Evolutionary conservation across 2,329 filamentous ascomycete species (phyloP).

Genomic region (Fusarium buxicola): DNA sequence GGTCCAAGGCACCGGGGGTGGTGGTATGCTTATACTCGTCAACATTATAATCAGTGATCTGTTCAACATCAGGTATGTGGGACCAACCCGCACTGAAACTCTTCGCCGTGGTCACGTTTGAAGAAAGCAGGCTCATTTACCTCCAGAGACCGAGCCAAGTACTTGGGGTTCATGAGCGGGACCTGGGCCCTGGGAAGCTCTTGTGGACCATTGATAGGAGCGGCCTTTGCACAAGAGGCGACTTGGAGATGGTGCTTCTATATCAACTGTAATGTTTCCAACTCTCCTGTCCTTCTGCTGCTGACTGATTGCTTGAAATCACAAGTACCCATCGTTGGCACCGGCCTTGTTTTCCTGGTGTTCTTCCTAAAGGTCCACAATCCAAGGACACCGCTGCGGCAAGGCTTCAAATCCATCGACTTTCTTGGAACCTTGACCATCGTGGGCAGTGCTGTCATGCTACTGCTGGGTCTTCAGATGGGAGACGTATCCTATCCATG

Average conservation of each 20-base stretch:
- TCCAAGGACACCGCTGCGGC: constrained; percentile 6
- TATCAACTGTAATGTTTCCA: too few species aligned
- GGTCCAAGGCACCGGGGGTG: constrained; percentile 9
- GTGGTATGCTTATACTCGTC: constrained; percentile 7
- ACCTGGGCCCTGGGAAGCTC: too few species aligned
- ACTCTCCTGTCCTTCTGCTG: too few species aligned
- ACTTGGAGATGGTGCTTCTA: constrained; percentile 50
- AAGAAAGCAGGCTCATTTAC: too few species aligned
- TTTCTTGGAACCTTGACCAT: constrained; percentile 15
- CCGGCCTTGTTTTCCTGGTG: constrained; percentile 64
- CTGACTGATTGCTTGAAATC: too few species aligned
- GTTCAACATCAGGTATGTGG: too few species aligned
- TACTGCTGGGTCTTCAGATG: constrained; percentile 17
- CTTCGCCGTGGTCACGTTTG: too few species aligned
- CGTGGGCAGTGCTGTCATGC: constrained; percentile 5
- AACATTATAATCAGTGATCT: constrained; percentile 18
- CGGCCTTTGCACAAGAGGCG: constrained; percentile 32
- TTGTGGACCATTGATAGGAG: constrained; percentile 46
- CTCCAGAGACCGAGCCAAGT: constrained; percentile 55
- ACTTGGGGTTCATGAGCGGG: too few species aligned
- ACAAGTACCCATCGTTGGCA: constrained; percentile 43
- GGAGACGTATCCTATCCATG: constrained; percentile 17
- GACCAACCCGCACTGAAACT: too few species aligned
- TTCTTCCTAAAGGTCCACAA: constrained; percentile 50
- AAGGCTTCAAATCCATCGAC: constrained; percentile 15